Conservation (phyloP, 164 flowering plant species). For the Liquidambar formosana region DNA sequence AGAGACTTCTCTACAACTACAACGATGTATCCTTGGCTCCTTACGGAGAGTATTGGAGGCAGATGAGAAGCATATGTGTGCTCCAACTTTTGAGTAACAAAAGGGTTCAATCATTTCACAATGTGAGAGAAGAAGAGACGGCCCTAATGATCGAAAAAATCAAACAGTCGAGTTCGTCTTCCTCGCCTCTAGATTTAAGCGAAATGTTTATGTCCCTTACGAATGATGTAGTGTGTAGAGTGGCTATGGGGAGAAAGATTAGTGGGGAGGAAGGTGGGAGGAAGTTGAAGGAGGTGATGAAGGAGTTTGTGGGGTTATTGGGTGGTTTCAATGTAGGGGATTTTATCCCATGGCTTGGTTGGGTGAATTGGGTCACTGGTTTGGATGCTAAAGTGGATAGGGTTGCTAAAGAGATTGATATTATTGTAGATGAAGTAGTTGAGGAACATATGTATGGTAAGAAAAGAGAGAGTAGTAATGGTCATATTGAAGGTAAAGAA, state of each 20-base stretch:
- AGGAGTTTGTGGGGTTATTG: constrained; percentile 11
- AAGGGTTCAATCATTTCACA: constrained; percentile 24
- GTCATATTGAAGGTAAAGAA: too few relatives aligned
- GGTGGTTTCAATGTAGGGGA: constrained; percentile 22
- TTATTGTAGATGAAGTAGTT: constrained; percentile 17
- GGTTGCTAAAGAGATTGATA: constrained; percentile 24
- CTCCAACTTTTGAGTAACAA: constrained; percentile 28
- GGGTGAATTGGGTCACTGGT: constrained; percentile 22
- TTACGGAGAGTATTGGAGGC: constrained; percentile 30
- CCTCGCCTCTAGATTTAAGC: neutral
- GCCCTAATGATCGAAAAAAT: constrained; percentile 11
- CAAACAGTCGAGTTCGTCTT: neutral
- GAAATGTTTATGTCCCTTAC: neutral
- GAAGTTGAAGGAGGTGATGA: constrained; percentile 17
- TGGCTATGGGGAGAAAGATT: constrained; percentile 11
- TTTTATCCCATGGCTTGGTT: constrained; percentile 24
- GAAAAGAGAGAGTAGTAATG: neutral
- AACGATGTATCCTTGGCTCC: constrained; percentile 22
- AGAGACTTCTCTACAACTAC: constrained; percentile 14
- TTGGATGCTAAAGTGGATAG: constrained; percentile 16
- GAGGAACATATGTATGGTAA: constrained; percentile 12
- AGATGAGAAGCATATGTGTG: constrained; percentile 25
- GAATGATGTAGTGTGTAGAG: constrained; percentile 7
- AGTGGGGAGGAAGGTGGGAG: constrained; percentile 15
- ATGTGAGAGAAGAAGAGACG: constrained; percentile 26